Percentiles rank a stretch among this genome's conserved stretches.
Conservation (phyloP, 23 red algal genomes). For the Rhodosorus marinus region DNA sequence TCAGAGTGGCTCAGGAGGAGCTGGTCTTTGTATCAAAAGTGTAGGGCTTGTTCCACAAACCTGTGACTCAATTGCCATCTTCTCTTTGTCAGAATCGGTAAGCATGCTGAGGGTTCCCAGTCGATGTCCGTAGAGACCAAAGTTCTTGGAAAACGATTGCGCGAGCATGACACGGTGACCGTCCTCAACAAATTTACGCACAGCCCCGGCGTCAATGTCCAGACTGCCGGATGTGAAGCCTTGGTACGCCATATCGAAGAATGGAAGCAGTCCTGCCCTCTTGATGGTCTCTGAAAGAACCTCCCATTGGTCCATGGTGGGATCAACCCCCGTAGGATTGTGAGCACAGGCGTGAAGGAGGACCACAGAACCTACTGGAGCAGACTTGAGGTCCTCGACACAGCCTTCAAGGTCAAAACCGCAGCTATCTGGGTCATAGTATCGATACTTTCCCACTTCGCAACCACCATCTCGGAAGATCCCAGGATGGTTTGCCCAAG, state of each 20-base stretch:
- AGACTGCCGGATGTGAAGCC: conserved; percentile 68
- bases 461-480: conserved; percentile 46
- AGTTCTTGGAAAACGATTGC: conserved; percentile 69
- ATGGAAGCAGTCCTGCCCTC: conserved; percentile 19
- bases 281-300: conserved; percentile 20
- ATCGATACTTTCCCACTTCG: conserved; percentile 23
- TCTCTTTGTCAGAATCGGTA: conserved; percentile 24
- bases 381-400: conserved; percentile 18
- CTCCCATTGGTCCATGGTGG: conserved; percentile 34
- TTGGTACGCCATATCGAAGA: conserved; percentile 92
- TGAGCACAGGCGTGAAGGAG: conserved; percentile 71
- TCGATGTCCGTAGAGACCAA: conserved; percentile 67
- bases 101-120: conserved; percentile 59
- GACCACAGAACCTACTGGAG: conserved; percentile 37
- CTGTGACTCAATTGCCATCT: conserved; percentile 32
- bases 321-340: conserved; percentile 81
- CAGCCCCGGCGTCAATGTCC: conserved; percentile 44
- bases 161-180: conserved; percentile 52
- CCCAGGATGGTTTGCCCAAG: conserved; percentile 52
- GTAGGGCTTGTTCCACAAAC: no score
- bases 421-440: conserved; percentile 32
- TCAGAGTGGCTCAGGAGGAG: no score
- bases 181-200: conserved; percentile 33
- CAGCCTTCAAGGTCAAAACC: conserved; percentile 46
- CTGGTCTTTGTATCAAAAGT: neutral